A percentile compares a stretch with the other conserved stretches of the same genome.
Evolutionary conservation across 2,329 filamentous ascomycete species (phyloP).

Genomic region (Dactylonectria macrodidyma): DNA sequence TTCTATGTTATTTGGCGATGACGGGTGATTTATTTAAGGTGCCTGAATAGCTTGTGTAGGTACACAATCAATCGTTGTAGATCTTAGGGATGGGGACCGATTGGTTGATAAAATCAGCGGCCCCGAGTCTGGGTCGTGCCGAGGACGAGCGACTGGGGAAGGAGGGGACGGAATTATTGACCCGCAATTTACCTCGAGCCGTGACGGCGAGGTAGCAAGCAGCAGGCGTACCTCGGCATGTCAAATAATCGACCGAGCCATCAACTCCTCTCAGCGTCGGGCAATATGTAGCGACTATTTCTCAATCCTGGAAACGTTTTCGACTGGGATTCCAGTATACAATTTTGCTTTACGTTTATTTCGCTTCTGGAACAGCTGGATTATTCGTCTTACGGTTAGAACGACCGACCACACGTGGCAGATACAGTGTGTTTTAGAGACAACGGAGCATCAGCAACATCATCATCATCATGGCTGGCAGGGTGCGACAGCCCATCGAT

Average conservation of each 20-base stretch:
- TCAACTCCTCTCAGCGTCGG: slow-evolving; percentile 21
- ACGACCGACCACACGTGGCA: neutral
- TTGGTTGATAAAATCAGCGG: slow-evolving; percentile 13
- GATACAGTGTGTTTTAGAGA: neutral
- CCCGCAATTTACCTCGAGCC: slow-evolving; percentile 32
- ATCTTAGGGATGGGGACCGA: slow-evolving; percentile 5
- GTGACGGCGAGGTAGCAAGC: slow-evolving; percentile 15
- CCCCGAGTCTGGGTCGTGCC: slow-evolving; percentile 20
- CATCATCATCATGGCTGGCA: slow-evolving; percentile 78
- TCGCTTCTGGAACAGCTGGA: neutral
- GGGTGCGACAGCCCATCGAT: slow-evolving; percentile 92
- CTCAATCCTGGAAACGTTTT: neutral
- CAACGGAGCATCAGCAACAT: neutral
- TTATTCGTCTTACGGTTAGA: neutral
- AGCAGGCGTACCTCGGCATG: slow-evolving; percentile 45
- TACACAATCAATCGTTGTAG: neutral
- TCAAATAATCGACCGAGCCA: slow-evolving; percentile 33
- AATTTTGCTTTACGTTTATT: neutral
- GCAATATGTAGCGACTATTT: slow-evolving; percentile 20
- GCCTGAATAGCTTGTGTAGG: neutral
- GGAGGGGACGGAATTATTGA: slow-evolving; percentile 39
- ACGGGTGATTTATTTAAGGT: slow-evolving; percentile 2
- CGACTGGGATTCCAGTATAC: slow-evolving; percentile 12
- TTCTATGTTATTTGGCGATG: slow-evolving; percentile 5
- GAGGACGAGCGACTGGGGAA: slow-evolving; percentile 37